Conservation (phyloP, 768 basidiomycete species). For the Psilocybe tampanensis region DNA sequence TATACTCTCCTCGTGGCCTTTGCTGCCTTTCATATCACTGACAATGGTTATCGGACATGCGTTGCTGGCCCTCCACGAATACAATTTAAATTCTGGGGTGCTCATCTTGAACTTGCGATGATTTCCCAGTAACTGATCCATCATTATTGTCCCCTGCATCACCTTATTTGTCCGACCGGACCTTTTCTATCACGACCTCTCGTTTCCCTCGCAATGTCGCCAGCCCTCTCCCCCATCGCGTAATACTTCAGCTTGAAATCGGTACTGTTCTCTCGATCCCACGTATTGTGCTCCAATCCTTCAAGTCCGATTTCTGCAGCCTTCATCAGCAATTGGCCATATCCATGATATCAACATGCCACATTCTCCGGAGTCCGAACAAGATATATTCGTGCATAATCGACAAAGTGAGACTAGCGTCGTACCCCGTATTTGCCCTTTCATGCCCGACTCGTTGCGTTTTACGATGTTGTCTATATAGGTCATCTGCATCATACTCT, state of each 20-base stretch:
- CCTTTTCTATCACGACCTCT: slow-evolving; percentile 15
- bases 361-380: too few relatives aligned
- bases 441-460: too few relatives aligned
- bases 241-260: slow-evolving; percentile 5
- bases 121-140: slow-evolving; percentile 16
- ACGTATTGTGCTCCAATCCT: background rate
- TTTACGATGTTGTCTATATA: too few relatives aligned
- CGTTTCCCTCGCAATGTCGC: slow-evolving; percentile 19
- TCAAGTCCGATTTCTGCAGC: background rate
- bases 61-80: slow-evolving; percentile 7
- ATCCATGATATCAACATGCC: too few relatives aligned
- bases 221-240: slow-evolving; percentile 8
- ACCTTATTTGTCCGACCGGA: slow-evolving; percentile 14
- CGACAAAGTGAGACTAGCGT: too few relatives aligned
- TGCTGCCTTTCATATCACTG: slow-evolving; percentile 15
- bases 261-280: slow-evolving; percentile 10
- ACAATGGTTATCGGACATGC: slow-evolving; percentile 6
- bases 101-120: too few relatives aligned
- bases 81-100: slow-evolving; percentile 35
- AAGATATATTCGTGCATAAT: too few relatives aligned
- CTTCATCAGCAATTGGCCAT: too few relatives aligned
- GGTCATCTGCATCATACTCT: too few relatives aligned
- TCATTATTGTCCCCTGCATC: slow-evolving; percentile 8
- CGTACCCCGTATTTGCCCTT: too few relatives aligned
- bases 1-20: slow-evolving; percentile 31